phyloP scores from a whole-genome alignment of 1,284 basidiomycete species.

The Ceratobasidium sp. region DNA sequence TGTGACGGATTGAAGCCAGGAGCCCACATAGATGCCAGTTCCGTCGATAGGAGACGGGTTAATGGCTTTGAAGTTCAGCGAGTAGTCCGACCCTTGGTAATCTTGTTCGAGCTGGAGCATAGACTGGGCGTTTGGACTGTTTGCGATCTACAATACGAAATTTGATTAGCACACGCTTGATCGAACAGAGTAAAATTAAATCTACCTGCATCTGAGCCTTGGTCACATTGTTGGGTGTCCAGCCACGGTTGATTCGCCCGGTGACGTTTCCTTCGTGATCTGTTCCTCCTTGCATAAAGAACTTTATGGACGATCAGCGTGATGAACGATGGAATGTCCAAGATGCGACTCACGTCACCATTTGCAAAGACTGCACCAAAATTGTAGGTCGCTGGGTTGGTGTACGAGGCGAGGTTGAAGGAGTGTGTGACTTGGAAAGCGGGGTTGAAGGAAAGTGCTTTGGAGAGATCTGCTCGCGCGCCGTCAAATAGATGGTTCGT shows the following conservation, averaged over 20 bases:
- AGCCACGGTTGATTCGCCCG: constrained; percentile 89
- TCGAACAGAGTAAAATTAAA: constrained; percentile 45
- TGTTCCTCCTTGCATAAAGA: constrained; percentile 91
- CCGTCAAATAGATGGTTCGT: constrained; percentile 98
- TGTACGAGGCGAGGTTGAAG: constrained; percentile 85
- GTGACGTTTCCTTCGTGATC: constrained; percentile 94
- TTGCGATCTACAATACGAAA: constrained; percentile 37
- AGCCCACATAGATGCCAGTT: constrained; percentile 94
- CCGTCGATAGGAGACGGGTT: constrained; percentile 90
- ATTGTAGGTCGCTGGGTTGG: constrained; percentile 83
- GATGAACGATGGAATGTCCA: constrained; percentile 13
- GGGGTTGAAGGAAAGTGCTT: constrained; percentile 91
- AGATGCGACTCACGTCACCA: constrained; percentile 63
- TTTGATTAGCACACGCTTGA: neutral
- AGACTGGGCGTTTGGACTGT: constrained; percentile 67
- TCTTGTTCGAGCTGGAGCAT: constrained; percentile 97
- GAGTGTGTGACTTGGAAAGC: constrained; percentile 99
- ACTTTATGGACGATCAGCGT: constrained; percentile 55
- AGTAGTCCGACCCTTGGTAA: constrained; percentile 88
- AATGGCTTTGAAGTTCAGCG: constrained; percentile 86
- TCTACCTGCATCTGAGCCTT: constrained; percentile 91
- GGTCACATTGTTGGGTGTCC: constrained; percentile 80
- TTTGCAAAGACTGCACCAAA: constrained; percentile 95
- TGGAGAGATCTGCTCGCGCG: constrained; percentile 93
- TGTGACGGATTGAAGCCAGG: constrained; percentile 94